Evolutionary conservation across 192 early-diverging fungal genomes (phyloP).

Genomic region (Coemansia sp.): DNA sequence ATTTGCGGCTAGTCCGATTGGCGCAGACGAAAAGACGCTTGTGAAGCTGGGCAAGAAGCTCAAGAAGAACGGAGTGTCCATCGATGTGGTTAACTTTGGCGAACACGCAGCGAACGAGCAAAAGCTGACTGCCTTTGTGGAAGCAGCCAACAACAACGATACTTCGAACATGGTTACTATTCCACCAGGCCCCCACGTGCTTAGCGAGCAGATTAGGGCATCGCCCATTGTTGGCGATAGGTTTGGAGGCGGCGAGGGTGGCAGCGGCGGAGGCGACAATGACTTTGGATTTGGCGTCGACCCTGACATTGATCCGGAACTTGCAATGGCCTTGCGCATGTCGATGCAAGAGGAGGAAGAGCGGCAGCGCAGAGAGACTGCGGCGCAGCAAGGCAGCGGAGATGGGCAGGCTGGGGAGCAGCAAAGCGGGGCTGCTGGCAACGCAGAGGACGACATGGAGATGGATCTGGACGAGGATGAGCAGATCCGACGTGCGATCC

Average conservation of each 20-base stretch:
- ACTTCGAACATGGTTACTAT: conserved; percentile 91
- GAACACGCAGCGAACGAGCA: conserved; percentile 84
- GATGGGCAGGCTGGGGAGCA: background rate
- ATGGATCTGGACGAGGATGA: conserved; percentile 50
- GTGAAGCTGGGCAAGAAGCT: conserved; percentile 92
- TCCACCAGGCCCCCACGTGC: conserved; percentile 90
- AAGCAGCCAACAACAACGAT: conserved; percentile 87
- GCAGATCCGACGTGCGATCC: conserved; percentile 48
- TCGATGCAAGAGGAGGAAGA: conserved; percentile 95
- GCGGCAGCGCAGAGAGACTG: conserved; percentile 63
- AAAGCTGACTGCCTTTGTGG: conserved; percentile 89
- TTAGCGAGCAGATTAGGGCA: conserved; percentile 79
- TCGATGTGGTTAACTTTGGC: conserved; percentile 96
- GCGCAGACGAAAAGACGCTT: conserved; percentile 79
- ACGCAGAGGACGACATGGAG: conserved; percentile 32
- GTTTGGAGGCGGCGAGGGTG: conserved; percentile 67
- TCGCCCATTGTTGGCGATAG: conserved; percentile 87
- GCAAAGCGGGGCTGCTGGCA: conserved; percentile 7
- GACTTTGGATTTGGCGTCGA: conserved; percentile 95
- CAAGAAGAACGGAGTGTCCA: conserved; percentile 97
- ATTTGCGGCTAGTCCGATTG: conserved; percentile 89
- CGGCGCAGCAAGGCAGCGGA: conserved; percentile 10
- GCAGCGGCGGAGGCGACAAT: conserved; percentile 47
- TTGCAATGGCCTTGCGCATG: conserved; percentile 89
- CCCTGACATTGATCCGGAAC: conserved; percentile 89